Evolutionary conservation across 805 yeast genomes (phyloP).

Genomic region (Zygosaccharomyces pseudorouxii): DNA sequence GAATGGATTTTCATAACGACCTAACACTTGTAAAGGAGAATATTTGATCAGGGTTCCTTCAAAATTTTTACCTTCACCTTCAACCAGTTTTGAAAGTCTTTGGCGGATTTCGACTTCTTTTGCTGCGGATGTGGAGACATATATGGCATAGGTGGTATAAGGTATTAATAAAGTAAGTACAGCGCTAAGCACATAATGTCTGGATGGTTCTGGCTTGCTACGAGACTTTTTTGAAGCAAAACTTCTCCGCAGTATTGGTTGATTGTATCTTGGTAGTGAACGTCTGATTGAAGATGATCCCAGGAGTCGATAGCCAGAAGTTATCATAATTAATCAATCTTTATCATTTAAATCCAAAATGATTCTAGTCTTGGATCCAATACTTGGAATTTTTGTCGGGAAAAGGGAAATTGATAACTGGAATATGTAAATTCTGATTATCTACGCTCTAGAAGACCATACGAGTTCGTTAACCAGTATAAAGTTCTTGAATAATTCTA

Average conservation of each 20-base stretch:
- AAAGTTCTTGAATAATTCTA: neutral
- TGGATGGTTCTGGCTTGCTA: conserved; percentile 11
- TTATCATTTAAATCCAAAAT: neutral
- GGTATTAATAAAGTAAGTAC: conserved; percentile 34
- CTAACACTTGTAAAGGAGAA: conserved; percentile 52
- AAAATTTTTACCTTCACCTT: conserved; percentile 17
- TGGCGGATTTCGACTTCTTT: conserved; percentile 48
- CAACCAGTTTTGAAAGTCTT: conserved; percentile 17
- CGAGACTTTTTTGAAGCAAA: neutral
- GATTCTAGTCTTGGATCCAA: neutral
- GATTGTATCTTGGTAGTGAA: neutral
- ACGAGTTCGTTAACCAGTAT: neutral
- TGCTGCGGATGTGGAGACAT: conserved; percentile 52
- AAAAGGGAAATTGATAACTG: neutral
- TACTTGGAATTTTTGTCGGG: neutral
- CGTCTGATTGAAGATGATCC: neutral
- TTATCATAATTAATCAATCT: neutral
- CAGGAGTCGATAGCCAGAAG: neutral
- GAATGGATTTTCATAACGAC: conserved; percentile 88
- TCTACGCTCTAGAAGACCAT: neutral
- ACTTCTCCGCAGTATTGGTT: neutral
- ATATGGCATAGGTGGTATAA: conserved; percentile 63
- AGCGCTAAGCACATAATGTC: conserved; percentile 18
- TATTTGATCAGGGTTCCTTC: conserved; percentile 36
- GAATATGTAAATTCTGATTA: neutral